Conservation (phyloP, 371 early-diverging fungal genomes). For the Mortierella sp. region DNA sequence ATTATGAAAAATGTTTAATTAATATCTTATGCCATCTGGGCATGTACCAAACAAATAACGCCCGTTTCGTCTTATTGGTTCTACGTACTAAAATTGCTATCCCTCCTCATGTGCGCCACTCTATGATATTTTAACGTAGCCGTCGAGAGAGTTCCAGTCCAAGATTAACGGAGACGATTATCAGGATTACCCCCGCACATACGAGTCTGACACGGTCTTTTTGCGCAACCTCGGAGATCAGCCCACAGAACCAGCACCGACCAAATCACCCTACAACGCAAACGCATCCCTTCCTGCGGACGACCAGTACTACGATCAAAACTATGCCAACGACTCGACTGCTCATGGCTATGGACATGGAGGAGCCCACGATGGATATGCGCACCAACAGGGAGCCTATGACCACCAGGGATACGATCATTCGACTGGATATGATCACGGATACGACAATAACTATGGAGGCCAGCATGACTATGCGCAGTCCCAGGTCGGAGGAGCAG, state of each 20-base stretch:
- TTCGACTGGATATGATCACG: constrained; percentile 24
- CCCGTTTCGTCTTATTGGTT: too few species aligned
- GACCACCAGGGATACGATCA: constrained; percentile 32
- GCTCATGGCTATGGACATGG: constrained; percentile 32
- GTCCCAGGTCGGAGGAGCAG: constrained; percentile 50
- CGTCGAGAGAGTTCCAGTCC: constrained; percentile 50
- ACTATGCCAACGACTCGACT: constrained; percentile 27
- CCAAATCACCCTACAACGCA: constrained; percentile 47
- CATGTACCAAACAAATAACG: too few species aligned
- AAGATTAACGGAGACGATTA: constrained; percentile 57
- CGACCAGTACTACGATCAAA: constrained; percentile 46
- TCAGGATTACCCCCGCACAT: constrained; percentile 50
- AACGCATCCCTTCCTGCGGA: constrained; percentile 18
- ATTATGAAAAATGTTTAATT: not conserved
- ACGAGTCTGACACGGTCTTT: constrained; percentile 46
- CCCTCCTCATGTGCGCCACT: not conserved
- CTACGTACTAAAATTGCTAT: too few species aligned
- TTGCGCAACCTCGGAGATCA: constrained; percentile 47
- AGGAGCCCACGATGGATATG: constrained; percentile 19
- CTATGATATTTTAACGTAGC: constrained; percentile 17
- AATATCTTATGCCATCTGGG: too few species aligned
- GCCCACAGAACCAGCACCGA: constrained; percentile 39
- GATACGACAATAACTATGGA: constrained; percentile 27
- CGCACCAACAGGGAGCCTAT: constrained; percentile 19
- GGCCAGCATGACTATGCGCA: constrained; percentile 33